Base-by-base conservation (phyloP, 345 rosid species). In the Eutrema japonicum region DNA sequence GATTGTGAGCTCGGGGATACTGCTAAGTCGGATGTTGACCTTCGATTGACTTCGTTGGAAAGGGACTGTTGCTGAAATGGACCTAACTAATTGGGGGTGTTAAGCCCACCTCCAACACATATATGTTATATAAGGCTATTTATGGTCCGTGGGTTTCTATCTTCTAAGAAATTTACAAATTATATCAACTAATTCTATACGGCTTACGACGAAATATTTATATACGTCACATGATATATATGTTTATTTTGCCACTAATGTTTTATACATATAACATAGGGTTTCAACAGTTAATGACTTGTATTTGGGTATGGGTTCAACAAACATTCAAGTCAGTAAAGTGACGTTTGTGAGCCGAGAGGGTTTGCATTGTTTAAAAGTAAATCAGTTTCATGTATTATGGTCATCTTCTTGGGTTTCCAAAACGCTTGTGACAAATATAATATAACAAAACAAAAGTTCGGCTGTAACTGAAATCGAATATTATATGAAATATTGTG, bases 61-160 rank as follows among this genome's bases (percentile, higher is more conserved):
- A n/a, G n/a, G n/a, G n/a, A n/a, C n/a, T n/a, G n/a, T n/a, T n/a
- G n/a, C n/a, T n/a, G n/a, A n/a, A n/a, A n/a, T n/a, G n/a, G n/a
- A n/a, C n/a, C n/a, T n/a, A n/a, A n/a, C n/a, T n/a, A n/a, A n/a
- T n/a, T n/a, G n/a, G n/a, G n/a, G n/a, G n/a, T n/a, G n/a, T n/a
- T n/a, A n/a, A n/a, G n/a, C n/a, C n/a, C n/a, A n/a, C n/a, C n/a
- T n/a, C n/a, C n/a, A n/a, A n/a, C n/a, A n/a, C n/a, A n/a, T n/a
- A n/a, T n/a, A n/a, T n/a, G n/a, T n/a, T n/a, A n/a, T n/a, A 22
- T 38, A 43, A 43, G 32, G 35, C 45, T 40, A 64, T 43, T 64
- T 54, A 54, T 64, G 64, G 48, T 42, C 70, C 56, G 33, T 64
- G 30, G 47, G 38, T 33, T 52, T 63, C 38, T 33, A 33, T 42